Percentiles rank a stretch among this genome's conserved stretches.
These are phyloP conservation scores for Fusarium longipes DNA, from an alignment of 2,329 filamentous ascomycete genomes.

Conservation along the genomic window DNA sequence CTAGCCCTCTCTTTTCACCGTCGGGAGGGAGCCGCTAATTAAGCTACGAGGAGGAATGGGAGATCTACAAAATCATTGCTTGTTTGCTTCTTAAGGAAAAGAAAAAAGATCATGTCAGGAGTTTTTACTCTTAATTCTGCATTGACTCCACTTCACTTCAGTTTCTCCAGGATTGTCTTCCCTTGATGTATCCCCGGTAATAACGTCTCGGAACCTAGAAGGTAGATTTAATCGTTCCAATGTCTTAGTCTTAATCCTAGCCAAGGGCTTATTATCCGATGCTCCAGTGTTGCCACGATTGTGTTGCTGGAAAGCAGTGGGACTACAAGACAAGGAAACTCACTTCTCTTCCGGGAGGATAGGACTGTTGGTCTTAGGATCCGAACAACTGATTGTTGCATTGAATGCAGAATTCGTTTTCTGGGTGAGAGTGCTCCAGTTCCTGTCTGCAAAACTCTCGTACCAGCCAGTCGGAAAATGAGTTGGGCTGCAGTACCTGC, in stretches of 20 bases:
- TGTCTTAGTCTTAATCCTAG: too few species aligned
- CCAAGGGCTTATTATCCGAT: too few species aligned
- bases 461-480: not conserved
- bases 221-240: not conserved
- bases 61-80: slow-evolving; percentile 27
- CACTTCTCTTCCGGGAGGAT: not conserved
- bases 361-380: not conserved
- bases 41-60: not conserved
- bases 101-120: slow-evolving; percentile 6
- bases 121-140: not conserved
- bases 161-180: slow-evolving; percentile 12
- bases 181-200: not conserved
- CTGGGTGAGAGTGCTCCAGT: rapidly evolving
- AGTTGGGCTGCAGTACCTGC: not conserved
- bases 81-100: not conserved
- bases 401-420: not conserved
- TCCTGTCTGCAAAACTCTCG: not conserved
- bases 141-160: slow-evolving; percentile 13
- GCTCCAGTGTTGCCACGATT: not conserved
- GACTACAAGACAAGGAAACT: not conserved
- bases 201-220: not conserved
- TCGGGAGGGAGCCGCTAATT: not conserved
- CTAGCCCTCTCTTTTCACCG: too few species aligned
- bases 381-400: not conserved
- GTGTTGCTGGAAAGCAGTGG: not conserved